Percentiles rank a stretch among this genome's conserved stretches.
phyloP scores from a whole-genome alignment of 495 filamentous ascomycete genomes.

The Podospora sp. region DNA sequence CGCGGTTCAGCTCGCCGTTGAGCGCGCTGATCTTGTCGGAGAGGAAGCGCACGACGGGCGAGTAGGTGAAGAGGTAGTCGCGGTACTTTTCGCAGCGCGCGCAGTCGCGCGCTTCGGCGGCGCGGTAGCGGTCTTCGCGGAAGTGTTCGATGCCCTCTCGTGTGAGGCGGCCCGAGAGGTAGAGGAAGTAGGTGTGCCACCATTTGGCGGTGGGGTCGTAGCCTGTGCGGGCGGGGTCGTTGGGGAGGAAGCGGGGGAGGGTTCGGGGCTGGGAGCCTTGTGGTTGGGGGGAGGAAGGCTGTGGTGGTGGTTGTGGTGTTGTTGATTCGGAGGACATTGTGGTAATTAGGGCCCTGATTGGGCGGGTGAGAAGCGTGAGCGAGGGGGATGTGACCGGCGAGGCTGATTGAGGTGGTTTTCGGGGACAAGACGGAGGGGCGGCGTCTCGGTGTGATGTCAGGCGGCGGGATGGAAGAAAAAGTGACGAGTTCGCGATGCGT shows the following conservation, averaged over 20 bases:
- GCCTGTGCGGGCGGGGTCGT: constrained; percentile 57
- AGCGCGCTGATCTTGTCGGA: constrained; percentile 73
- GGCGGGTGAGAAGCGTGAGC: not conserved
- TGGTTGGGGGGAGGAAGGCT: constrained; percentile 1
- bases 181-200: constrained; percentile 80
- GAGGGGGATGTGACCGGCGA: not conserved
- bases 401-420: not conserved
- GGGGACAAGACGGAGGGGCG: not conserved
- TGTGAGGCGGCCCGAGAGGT: constrained; percentile 71
- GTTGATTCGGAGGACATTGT: constrained; percentile 8
- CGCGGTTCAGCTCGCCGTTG: constrained; percentile 68
- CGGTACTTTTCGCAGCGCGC: constrained; percentile 73
- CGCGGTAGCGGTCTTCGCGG: constrained; percentile 65
- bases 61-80: constrained; percentile 78
- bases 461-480: not conserved
- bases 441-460: not conserved
- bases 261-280: constrained; percentile 14
- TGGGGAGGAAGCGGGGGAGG: constrained; percentile 38
- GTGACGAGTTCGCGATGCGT: not conserved
- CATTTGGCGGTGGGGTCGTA: constrained; percentile 63
- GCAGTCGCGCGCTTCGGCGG: constrained; percentile 72
- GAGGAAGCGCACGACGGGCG: constrained; percentile 84
- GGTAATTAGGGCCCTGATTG: not conserved
- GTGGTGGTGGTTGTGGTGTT: not conserved
- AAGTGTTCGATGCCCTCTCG: constrained; percentile 69